A percentile compares a stretch with the other conserved stretches of the same genome.
Conservation (phyloP, 2,329 filamentous ascomycete genomes). For the Chlorencoelia australis region DNA sequence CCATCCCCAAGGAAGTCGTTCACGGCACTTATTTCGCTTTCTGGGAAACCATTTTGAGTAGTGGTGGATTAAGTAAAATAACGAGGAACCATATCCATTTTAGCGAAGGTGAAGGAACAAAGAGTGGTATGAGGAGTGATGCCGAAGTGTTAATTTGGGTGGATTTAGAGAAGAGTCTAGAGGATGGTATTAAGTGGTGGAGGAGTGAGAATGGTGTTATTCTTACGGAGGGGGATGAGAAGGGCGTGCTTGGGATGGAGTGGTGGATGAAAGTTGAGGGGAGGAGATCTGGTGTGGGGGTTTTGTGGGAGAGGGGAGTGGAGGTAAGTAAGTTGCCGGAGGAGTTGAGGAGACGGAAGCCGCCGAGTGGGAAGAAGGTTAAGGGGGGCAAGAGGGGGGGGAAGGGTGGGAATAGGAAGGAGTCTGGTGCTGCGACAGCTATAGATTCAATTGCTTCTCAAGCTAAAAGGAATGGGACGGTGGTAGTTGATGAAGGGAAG, state of each 20-base stretch:
- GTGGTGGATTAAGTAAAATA: slow-evolving; percentile 75
- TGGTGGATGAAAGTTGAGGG: slow-evolving; percentile 67
- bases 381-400: slow-evolving; percentile 24
- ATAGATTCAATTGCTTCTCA: too few species aligned
- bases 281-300: slow-evolving; percentile 45
- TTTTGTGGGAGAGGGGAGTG: slow-evolving; percentile 63
- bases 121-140: slow-evolving; percentile 72
- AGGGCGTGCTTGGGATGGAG: slow-evolving; percentile 52
- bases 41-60: slow-evolving; percentile 64
- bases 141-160: slow-evolving; percentile 72
- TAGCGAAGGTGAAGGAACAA: slow-evolving; percentile 43
- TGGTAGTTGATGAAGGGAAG: too few species aligned
- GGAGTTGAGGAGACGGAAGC: slow-evolving; percentile 42
- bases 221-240: slow-evolving; percentile 49
- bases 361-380: slow-evolving; percentile 32
- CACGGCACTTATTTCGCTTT: slow-evolving; percentile 84
- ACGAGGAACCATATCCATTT: slow-evolving; percentile 83
- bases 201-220: slow-evolving; percentile 69
- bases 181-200: slow-evolving; percentile 61
- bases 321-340: slow-evolving; percentile 57
- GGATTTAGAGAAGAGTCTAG: slow-evolving; percentile 57
- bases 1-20: slow-evolving; percentile 58
- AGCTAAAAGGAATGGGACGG: too few species aligned
- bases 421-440: not conserved
- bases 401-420: slow-evolving; percentile 4